Evolutionary conservation across 805 yeast species (phyloP).

Genomic region (Saturnispora serradocipensis): DNA sequence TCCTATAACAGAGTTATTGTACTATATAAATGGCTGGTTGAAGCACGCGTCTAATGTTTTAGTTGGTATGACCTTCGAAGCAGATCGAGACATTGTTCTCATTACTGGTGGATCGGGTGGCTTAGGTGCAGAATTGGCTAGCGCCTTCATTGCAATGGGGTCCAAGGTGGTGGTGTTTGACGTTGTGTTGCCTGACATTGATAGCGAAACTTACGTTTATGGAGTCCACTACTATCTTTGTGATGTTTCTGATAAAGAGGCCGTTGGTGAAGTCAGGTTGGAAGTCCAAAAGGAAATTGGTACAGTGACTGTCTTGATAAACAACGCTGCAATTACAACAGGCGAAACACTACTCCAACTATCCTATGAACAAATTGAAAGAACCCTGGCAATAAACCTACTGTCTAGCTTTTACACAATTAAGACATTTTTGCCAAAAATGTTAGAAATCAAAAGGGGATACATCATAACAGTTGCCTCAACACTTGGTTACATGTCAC

Average conservation of each 20-base stretch:
- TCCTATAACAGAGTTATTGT: slow-evolving; percentile 19
- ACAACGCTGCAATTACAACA: slow-evolving; percentile 74
- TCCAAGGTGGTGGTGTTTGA: slow-evolving; percentile 63
- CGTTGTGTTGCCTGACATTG: slow-evolving; percentile 32
- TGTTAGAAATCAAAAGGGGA: slow-evolving; percentile 56
- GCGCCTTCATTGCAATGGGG: slow-evolving; percentile 32
- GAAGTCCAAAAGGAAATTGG: slow-evolving; percentile 44
- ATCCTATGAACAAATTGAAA: slow-evolving; percentile 49
- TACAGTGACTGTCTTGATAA: slow-evolving; percentile 56
- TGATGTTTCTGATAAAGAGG: slow-evolving; percentile 52
- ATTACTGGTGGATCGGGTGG: slow-evolving; percentile 85
- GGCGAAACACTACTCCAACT: slow-evolving; percentile 51
- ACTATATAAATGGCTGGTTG: slow-evolving; percentile 21
- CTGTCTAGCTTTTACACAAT: slow-evolving; percentile 61
- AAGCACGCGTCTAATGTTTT: slow-evolving; percentile 30
- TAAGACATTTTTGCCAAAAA: slow-evolving; percentile 63
- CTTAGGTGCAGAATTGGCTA: slow-evolving; percentile 58
- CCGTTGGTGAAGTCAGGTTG: slow-evolving; percentile 34
- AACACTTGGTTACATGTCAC: slow-evolving; percentile 75
- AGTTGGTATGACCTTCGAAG: slow-evolving; percentile 46
- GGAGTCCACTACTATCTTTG: slow-evolving; percentile 52
- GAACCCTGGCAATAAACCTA: slow-evolving; percentile 57
- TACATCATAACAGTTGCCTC: slow-evolving; percentile 77
- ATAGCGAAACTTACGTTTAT: slow-evolving; percentile 21
- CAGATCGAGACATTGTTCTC: slow-evolving; percentile 50